Evolutionary conservation across 345 rosid genomes (phyloP).

Genomic region (Zanthoxylum bungeanum): DNA sequence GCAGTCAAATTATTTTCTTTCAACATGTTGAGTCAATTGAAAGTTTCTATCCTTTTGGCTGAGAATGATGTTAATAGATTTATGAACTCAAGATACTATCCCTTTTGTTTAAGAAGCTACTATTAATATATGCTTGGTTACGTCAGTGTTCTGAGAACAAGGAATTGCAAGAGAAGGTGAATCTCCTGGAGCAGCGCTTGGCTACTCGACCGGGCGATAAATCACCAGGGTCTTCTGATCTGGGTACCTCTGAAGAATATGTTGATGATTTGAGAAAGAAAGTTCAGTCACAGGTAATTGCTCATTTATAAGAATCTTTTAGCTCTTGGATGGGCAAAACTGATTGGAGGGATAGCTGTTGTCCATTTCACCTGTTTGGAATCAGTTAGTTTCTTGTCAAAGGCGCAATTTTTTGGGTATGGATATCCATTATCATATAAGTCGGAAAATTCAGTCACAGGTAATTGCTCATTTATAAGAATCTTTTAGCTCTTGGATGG

Average conservation of each 20-base stretch:
- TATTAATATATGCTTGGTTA: constrained; percentile 7
- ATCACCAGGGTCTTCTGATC: constrained; percentile 39
- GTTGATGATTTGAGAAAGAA: constrained; percentile 69
- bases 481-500: background rate
- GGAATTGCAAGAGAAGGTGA: constrained; percentile 78
- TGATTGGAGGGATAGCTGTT: background rate
- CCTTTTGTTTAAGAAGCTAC: constrained; percentile 8
- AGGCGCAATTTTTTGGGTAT: no score
- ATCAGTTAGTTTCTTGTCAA: background rate
- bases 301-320: constrained; percentile 9
- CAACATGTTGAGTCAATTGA: background rate
- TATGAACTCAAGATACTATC: constrained; percentile 1
- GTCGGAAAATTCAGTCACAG: constrained; percentile 85
- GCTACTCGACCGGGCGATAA: constrained; percentile 50
- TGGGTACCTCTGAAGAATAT: constrained; percentile 42
- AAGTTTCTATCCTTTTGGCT: background rate
- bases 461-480: constrained; percentile 30
- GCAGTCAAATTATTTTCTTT: constrained; percentile 2
- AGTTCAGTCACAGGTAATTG: constrained; percentile 72
- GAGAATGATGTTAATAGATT: constrained; percentile 3
- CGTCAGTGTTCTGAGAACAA: constrained; percentile 75
- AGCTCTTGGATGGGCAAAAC: background rate
- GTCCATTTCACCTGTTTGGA: background rate
- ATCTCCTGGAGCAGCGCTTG: constrained; percentile 62
- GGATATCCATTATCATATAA: no score